Conservation (phyloP, 164 flowering plant species). For the Pachysandra terminalis region DNA sequence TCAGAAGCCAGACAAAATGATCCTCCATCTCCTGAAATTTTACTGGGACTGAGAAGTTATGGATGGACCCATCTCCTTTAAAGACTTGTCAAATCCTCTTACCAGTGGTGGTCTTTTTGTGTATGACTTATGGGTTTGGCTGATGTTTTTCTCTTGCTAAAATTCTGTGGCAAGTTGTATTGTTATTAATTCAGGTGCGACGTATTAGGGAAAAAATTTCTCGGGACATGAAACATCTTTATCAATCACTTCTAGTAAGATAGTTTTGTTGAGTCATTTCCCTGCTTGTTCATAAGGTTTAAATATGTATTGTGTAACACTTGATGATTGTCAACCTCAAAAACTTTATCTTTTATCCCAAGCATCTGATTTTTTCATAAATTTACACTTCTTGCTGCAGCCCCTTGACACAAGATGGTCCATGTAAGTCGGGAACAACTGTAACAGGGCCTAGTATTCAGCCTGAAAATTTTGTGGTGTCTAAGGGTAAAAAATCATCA, state of each 20-base stretch:
- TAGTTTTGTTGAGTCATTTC: too few relatives aligned
- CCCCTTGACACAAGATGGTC: conserved; percentile 19
- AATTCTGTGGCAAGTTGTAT: not conserved
- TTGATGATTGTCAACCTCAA: not conserved
- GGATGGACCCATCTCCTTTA: too few relatives aligned
- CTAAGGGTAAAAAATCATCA: conserved; percentile 27
- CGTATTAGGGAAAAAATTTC: not conserved
- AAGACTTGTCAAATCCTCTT: too few relatives aligned
- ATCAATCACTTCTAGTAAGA: too few relatives aligned
- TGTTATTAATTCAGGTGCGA: not conserved
- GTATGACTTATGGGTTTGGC: too few relatives aligned
- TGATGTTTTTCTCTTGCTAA: too few relatives aligned
- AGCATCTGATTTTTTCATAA: not conserved
- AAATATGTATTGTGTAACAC: not conserved
- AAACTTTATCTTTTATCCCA: not conserved
- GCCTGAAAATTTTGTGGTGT: conserved; percentile 17
- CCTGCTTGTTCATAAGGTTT: not conserved
- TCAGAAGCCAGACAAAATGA: too few relatives aligned
- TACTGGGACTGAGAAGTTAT: too few relatives aligned
- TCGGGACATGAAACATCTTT: too few relatives aligned
- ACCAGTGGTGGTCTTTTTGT: too few relatives aligned
- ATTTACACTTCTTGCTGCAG: conserved; percentile 20
- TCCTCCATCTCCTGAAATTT: too few relatives aligned
- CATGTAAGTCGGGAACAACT: conserved; percentile 14
- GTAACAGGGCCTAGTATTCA: conserved; percentile 5